phyloP scores from a whole-genome alignment of 2,329 filamentous ascomycete species.

The Didymella arachidicola region DNA sequence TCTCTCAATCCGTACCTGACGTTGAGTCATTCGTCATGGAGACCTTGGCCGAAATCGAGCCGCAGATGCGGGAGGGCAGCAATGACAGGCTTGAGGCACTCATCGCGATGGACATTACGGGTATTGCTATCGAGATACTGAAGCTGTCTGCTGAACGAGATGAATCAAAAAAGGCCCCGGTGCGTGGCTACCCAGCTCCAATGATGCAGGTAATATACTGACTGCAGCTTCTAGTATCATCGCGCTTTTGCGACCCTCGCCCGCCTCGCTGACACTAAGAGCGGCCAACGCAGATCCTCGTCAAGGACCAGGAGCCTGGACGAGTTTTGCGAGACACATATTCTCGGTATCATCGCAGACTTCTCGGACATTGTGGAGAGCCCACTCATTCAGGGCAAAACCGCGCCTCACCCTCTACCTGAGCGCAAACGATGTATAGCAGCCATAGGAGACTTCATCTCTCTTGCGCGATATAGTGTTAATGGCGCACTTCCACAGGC shows the following conservation, averaged over 20 bases:
- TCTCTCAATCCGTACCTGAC: constrained; percentile 69
- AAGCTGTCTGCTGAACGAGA: constrained; percentile 78
- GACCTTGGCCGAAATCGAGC: constrained; percentile 71
- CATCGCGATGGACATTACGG: constrained; percentile 76
- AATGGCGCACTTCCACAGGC: constrained; percentile 86
- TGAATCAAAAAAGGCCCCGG: constrained; percentile 60
- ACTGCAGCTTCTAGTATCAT: constrained; percentile 47
- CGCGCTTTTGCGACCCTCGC: constrained; percentile 59
- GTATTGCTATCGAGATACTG: constrained; percentile 80
- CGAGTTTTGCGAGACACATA: constrained; percentile 80
- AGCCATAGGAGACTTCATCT: constrained; percentile 88
- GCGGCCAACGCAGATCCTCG: constrained; percentile 53
- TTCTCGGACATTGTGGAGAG: constrained; percentile 83
- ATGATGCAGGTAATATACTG: not conserved
- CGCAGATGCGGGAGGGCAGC: constrained; percentile 69
- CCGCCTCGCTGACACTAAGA: constrained; percentile 58
- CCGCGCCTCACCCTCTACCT: constrained; percentile 61
- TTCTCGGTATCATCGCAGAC: constrained; percentile 84
- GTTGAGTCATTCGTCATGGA: constrained; percentile 72
- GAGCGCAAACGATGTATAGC: constrained; percentile 81
- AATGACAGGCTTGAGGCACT: constrained; percentile 70
- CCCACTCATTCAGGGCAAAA: constrained; percentile 50
- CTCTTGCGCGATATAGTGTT: constrained; percentile 74
- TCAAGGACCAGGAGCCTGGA: constrained; percentile 67
- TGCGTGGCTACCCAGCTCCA: constrained; percentile 52